phyloP scores from a whole-genome alignment of 2,329 filamentous ascomycete genomes.

The Fusarium miscanthi region DNA sequence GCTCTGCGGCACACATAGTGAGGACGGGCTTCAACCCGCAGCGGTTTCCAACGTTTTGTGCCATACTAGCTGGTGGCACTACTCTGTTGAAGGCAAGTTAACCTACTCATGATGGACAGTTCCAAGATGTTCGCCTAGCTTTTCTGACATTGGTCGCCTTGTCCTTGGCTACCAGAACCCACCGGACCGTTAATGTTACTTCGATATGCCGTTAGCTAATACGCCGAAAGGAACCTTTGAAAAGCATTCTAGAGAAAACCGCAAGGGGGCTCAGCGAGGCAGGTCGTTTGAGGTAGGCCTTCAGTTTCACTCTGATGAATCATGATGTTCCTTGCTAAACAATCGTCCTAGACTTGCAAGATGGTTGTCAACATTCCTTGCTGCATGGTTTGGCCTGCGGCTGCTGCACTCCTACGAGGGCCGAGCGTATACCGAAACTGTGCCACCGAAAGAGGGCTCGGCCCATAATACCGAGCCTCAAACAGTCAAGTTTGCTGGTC shows the following conservation, averaged over 20 bases:
- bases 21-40: constrained; percentile 63
- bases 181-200: neutral
- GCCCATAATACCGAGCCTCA: constrained; percentile 42
- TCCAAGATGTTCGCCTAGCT: neutral
- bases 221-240: constrained; percentile 44
- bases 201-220: constrained; percentile 25
- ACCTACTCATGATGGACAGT: neutral
- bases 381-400: constrained; percentile 67
- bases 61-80: constrained; percentile 67
- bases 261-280: constrained; percentile 40
- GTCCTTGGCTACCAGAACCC: neutral
- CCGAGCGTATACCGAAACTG: constrained; percentile 55
- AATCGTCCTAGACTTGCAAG: constrained; percentile 59
- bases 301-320: neutral
- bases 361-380: constrained; percentile 69
- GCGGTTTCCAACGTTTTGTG: constrained; percentile 72
- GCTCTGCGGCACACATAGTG: constrained; percentile 55
- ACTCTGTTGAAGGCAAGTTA: constrained; percentile 68
- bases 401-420: constrained; percentile 68
- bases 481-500: constrained; percentile 65
- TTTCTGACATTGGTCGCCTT: neutral
- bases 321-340: constrained; percentile 20
- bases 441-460: constrained; percentile 46
- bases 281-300: constrained; percentile 44
- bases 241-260: constrained; percentile 44